Conservation (phyloP, 768 basidiomycete species). For the Leccinum longicurvipes region DNA sequence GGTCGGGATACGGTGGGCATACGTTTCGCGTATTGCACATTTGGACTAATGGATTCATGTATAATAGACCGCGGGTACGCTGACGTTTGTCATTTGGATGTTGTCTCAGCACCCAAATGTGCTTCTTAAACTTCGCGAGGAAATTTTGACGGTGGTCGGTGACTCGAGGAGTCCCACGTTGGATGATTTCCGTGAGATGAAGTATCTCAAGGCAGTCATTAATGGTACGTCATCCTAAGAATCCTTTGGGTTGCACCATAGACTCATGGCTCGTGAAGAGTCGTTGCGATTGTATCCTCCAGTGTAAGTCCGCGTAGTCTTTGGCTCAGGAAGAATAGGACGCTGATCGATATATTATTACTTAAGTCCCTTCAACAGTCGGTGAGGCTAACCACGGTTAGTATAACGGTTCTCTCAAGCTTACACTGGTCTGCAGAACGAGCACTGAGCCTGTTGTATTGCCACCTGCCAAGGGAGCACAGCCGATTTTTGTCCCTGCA, state of each 20-base stretch:
- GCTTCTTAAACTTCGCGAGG: slow-evolving; percentile 28
- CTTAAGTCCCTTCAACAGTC: slow-evolving; percentile 26
- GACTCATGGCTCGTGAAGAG: slow-evolving; percentile 18
- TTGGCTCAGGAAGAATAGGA: background rate
- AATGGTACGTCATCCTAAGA: slow-evolving; percentile 20
- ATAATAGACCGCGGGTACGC: slow-evolving; percentile 27
- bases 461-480: slow-evolving; percentile 21
- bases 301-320: slow-evolving; percentile 23
- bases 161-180: slow-evolving; percentile 26
- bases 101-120: slow-evolving; percentile 29
- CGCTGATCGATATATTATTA: background rate
- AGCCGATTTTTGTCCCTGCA: slow-evolving; percentile 33
- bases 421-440: slow-evolving; percentile 15
- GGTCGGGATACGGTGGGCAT: slow-evolving; percentile 32
- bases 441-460: slow-evolving; percentile 20
- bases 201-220: slow-evolving; percentile 39
- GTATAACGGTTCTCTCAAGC: background rate
- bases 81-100: slow-evolving; percentile 30
- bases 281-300: slow-evolving; percentile 29
- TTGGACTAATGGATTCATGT: background rate
- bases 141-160: slow-evolving; percentile 29
- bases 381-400: slow-evolving; percentile 1
- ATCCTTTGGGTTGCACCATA: background rate
- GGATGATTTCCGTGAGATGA: slow-evolving; percentile 36
- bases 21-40: background rate